A percentile compares a stretch with the other conserved stretches of the same genome.
These are phyloP conservation scores for Sporisorium iseilematis-ciliati DNA, from an alignment of 1,284 basidiomycete genomes.

Conservation along the genomic window DNA sequence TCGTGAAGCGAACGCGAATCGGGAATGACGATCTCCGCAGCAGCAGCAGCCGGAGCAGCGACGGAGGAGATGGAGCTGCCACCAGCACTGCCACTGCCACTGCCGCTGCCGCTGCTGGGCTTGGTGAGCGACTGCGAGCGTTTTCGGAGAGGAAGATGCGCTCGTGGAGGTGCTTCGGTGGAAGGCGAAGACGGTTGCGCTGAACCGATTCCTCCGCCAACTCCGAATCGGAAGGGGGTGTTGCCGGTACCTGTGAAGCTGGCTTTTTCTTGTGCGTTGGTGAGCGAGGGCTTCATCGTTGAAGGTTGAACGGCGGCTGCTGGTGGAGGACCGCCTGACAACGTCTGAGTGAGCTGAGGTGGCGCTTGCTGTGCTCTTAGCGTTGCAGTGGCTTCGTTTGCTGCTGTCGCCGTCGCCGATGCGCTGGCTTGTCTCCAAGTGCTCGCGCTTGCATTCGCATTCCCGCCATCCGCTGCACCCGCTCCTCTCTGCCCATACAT, in stretches of 20 bases:
- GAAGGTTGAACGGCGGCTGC: constrained; percentile 3
- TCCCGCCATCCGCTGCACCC: constrained; percentile 5
- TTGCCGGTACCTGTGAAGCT: constrained; percentile 61
- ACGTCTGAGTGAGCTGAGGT: constrained; percentile 4
- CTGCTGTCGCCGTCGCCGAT: background rate
- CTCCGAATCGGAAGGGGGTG: constrained; percentile 66
- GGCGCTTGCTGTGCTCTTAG: constrained; percentile 23
- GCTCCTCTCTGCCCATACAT: constrained; percentile 22
- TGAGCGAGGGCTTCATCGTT: constrained; percentile 21
- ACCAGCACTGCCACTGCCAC: constrained; percentile 2
- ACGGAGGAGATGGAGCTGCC: constrained; percentile 2
- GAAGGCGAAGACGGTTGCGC: constrained; percentile 18
- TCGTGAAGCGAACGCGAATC: constrained; percentile 26
- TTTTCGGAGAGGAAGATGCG: constrained; percentile 23
- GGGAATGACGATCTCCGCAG: constrained; percentile 26
- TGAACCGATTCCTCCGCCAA: constrained; percentile 40
- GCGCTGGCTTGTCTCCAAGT: constrained; percentile 21
- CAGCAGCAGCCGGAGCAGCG: background rate
- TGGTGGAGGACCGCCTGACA: background rate
- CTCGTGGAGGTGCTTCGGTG: constrained; percentile 8
- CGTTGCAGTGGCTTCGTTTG: constrained; percentile 2
- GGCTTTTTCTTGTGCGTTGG: constrained; percentile 35
- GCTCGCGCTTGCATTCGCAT: constrained; percentile 3
- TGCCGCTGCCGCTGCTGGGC: constrained; percentile 13
- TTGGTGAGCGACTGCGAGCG: constrained; percentile 41